These are phyloP conservation scores for Vachellia pachyceras DNA, from an alignment of 306 rosid species.

Conservation along the genomic window DNA sequence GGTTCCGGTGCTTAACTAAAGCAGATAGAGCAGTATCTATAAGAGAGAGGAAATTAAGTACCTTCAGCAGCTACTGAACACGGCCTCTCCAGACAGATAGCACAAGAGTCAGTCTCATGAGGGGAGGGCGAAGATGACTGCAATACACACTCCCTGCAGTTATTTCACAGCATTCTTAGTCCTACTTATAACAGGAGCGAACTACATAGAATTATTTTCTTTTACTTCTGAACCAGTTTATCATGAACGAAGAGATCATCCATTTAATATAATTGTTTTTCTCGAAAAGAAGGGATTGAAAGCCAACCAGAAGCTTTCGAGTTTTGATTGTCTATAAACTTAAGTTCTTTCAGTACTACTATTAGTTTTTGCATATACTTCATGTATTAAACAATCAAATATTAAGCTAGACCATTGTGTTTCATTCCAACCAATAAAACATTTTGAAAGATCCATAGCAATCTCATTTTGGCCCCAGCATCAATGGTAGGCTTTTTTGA, in stretches of 20 bases:
- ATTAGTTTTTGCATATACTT: not conserved
- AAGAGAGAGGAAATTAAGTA: slow-evolving; percentile 38
- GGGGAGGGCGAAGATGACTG: slow-evolving; percentile 63
- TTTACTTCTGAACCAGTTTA: not conserved
- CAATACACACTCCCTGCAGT: slow-evolving; percentile 84
- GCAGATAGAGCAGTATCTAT: slow-evolving; percentile 22
- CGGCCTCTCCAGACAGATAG: slow-evolving; percentile 91
- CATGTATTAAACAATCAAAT: not conserved
- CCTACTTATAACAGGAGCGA: not conserved
- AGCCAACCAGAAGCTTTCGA: no score
- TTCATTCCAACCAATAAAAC: not conserved
- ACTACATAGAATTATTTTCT: not conserved
- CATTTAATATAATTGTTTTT: no score
- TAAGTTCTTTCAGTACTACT: not conserved
- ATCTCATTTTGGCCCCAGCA: no score
- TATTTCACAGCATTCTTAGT: slow-evolving; percentile 35
- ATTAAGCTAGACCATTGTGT: not conserved
- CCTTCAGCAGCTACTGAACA: slow-evolving; percentile 95
- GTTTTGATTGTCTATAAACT: slow-evolving; percentile 1
- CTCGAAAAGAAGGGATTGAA: no score
- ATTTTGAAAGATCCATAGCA: not conserved
- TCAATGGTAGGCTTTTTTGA: no score
- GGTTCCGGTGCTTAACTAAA: not conserved
- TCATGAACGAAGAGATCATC: not conserved
- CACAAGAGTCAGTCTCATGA: slow-evolving; percentile 75